A percentile compares a stretch with the other conserved stretches of the same genome.
These are phyloP conservation scores for Colletotrichum destructivum DNA, from an alignment of 2,329 filamentous ascomycete genomes.

Conservation along the genomic window DNA sequence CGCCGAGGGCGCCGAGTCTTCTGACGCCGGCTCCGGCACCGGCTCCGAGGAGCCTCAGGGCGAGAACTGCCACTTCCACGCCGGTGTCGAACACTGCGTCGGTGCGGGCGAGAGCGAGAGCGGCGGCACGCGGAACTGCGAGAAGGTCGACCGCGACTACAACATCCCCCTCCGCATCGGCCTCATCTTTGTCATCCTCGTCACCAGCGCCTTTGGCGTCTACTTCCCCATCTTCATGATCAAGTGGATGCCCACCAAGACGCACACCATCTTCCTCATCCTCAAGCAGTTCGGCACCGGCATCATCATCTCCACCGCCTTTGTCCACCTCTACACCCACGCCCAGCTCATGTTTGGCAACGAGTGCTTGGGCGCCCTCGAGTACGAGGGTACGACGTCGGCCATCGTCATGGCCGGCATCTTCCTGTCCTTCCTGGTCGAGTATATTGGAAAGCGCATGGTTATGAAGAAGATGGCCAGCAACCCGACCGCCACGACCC, in stretches of 20 bases:
- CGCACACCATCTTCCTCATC: slow-evolving; percentile 69
- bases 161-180: slow-evolving; percentile 79
- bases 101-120: slow-evolving; percentile 57
- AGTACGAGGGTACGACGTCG: slow-evolving; percentile 78
- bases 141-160: slow-evolving; percentile 68
- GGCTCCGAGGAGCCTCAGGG: slow-evolving; percentile 48
- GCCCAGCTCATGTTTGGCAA: slow-evolving; percentile 81
- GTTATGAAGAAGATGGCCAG: slow-evolving; percentile 54
- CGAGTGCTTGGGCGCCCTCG: slow-evolving; percentile 75
- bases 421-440: slow-evolving; percentile 80
- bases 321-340: slow-evolving; percentile 81
- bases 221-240: slow-evolving; percentile 72
- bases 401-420: slow-evolving; percentile 82
- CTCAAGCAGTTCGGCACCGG: slow-evolving; percentile 84
- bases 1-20: slow-evolving; percentile 51
- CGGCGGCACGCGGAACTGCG: slow-evolving; percentile 58
- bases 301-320: slow-evolving; percentile 80
- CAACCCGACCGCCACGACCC: slow-evolving; percentile 44
- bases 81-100: slow-evolving; percentile 74
- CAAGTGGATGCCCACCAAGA: slow-evolving; percentile 67
- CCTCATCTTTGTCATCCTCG: slow-evolving; percentile 79
- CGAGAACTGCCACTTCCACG: slow-evolving; percentile 80
- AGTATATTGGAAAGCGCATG: slow-evolving; percentile 76
- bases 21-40: slow-evolving; percentile 45
- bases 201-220: slow-evolving; percentile 73